These are phyloP conservation scores for Thraustotheca clavata DNA, from an alignment of 352 stramenopile genomes.

Conservation along the genomic window DNA sequence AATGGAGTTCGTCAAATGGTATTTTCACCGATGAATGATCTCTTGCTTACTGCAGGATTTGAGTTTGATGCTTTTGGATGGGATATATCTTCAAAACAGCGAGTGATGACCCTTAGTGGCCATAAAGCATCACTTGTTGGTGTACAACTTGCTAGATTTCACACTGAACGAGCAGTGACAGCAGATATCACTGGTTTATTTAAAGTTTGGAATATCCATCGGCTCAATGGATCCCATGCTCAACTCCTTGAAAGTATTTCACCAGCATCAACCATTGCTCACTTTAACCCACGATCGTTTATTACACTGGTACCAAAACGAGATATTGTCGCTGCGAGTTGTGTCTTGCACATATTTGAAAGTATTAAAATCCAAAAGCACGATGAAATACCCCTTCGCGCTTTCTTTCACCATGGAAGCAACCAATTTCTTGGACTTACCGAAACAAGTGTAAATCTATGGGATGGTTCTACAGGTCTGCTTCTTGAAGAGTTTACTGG, in stretches of 20 bases:
- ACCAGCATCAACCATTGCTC: slow-evolving; percentile 38
- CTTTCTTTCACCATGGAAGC: slow-evolving; percentile 60
- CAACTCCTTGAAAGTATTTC: slow-evolving; percentile 59
- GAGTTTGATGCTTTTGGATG: slow-evolving; percentile 77
- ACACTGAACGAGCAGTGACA: slow-evolving; percentile 76
- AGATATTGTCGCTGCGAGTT: slow-evolving; percentile 52
- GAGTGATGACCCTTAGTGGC: slow-evolving; percentile 51
- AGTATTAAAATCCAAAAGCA: slow-evolving; percentile 52
- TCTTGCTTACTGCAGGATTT: slow-evolving; percentile 75
- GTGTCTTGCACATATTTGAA: slow-evolving; percentile 47
- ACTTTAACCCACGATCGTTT: slow-evolving; percentile 49
- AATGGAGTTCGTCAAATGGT: slow-evolving; percentile 68
- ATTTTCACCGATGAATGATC: slow-evolving; percentile 60
- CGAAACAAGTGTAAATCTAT: slow-evolving; percentile 54
- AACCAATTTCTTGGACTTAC: slow-evolving; percentile 63
- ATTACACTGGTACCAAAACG: slow-evolving; percentile 43
- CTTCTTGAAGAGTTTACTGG: slow-evolving; percentile 51
- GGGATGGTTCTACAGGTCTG: slow-evolving; percentile 48
- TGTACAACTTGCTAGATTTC: slow-evolving; percentile 56
- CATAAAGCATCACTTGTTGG: slow-evolving; percentile 69
- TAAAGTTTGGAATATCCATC: slow-evolving; percentile 80
- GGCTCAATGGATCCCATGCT: slow-evolving; percentile 35
- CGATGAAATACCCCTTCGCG: slow-evolving; percentile 55
- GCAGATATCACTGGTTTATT: slow-evolving; percentile 59
- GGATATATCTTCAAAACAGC: slow-evolving; percentile 71